Percentiles rank a stretch among this genome's conserved stretches.
Evolutionary conservation across 306 rosid species (phyloP).

Genomic region (Gynostemma pentaphyllum): DNA sequence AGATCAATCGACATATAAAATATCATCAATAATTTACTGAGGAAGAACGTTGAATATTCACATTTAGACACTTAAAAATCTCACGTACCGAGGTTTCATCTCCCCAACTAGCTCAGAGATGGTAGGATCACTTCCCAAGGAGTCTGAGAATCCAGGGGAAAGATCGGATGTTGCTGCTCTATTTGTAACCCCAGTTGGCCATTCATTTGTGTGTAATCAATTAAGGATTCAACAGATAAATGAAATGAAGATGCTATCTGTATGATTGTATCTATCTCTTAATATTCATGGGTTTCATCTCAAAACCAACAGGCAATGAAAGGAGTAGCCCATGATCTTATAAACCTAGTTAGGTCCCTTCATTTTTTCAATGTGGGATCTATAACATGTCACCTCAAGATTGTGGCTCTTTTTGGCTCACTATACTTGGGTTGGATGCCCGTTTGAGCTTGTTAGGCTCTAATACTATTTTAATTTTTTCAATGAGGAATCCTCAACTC

Average conservation of each 20-base stretch:
- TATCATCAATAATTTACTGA: background rate
- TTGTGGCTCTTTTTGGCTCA: too few relatives aligned
- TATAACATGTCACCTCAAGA: too few relatives aligned
- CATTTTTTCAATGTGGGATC: too few relatives aligned
- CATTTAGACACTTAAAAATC: constrained; percentile 8
- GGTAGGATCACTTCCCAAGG: constrained; percentile 43
- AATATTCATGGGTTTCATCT: too few relatives aligned
- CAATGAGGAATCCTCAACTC: too few relatives aligned
- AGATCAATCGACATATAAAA: background rate
- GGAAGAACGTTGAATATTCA: background rate
- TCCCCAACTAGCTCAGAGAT: constrained; percentile 72
- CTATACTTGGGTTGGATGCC: too few relatives aligned
- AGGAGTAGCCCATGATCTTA: too few relatives aligned
- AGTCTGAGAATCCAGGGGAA: constrained; percentile 56
- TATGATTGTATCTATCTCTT: constrained; percentile 3
- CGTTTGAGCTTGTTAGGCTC: too few relatives aligned
- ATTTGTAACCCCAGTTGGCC: constrained; percentile 73
- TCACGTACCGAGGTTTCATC: constrained; percentile 81
- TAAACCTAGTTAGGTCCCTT: too few relatives aligned
- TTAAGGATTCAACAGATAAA: constrained; percentile 36
- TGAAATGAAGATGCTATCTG: background rate
- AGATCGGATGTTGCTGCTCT: constrained; percentile 39
- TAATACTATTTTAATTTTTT: too few relatives aligned
- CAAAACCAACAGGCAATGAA: too few relatives aligned
- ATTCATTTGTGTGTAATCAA: constrained; percentile 64